Conservation (phyloP, 257 asterid species). For the Buddleja alternifolia region DNA sequence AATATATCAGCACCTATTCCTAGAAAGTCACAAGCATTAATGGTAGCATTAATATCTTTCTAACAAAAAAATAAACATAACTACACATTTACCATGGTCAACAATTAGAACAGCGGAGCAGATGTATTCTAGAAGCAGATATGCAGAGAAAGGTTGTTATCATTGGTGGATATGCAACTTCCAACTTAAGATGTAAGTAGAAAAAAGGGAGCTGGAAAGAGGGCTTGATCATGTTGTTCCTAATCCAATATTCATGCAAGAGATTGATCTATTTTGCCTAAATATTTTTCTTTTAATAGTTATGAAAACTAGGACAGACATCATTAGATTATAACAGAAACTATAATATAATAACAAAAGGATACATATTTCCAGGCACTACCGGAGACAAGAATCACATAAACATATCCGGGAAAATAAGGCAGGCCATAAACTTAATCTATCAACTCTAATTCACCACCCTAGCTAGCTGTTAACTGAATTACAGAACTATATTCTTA, state of each 20-base stretch:
- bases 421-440: not conserved
- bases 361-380: not conserved
- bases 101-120: not conserved
- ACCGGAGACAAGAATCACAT: not conserved
- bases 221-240: not conserved
- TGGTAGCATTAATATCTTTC: not conserved
- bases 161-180: slow-evolving; percentile 3
- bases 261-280: not conserved
- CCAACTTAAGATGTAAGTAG: not conserved
- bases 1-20: not conserved
- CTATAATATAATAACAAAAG: not conserved
- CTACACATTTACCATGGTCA: not conserved
- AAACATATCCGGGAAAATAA: not conserved
- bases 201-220: not conserved
- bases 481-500: too few species aligned
- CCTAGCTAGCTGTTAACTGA: too few species aligned
- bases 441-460: too few species aligned
- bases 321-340: slow-evolving; percentile 12
- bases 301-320: not conserved
- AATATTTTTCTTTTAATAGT: not conserved
- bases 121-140: not conserved
- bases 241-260: slow-evolving; percentile 13
- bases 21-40: not conserved
- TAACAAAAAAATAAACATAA: not conserved
- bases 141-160: slow-evolving; percentile 3